Evolutionary conservation across 192 early-diverging fungal genomes (phyloP).

Genomic region (Phlyctochytrium arcticum): DNA sequence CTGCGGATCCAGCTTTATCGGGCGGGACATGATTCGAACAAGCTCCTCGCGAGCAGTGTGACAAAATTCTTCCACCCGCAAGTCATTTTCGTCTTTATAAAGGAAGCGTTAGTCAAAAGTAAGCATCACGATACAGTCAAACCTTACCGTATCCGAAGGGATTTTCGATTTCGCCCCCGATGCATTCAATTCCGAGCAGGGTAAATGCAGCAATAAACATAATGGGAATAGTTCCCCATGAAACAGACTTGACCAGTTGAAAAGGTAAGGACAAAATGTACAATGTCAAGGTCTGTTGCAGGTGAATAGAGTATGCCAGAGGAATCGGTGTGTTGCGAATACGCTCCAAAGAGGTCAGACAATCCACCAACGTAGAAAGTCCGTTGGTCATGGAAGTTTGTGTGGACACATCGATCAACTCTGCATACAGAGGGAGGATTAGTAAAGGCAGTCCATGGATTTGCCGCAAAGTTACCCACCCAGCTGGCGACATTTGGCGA

Average conservation of each 20-base stretch:
- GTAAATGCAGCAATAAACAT: slow-evolving; percentile 51
- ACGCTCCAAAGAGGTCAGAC: slow-evolving; percentile 66
- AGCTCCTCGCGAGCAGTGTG: slow-evolving; percentile 33
- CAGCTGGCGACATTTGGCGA: slow-evolving; percentile 12
- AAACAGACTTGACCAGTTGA: slow-evolving; percentile 56
- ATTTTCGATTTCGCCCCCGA: slow-evolving; percentile 90
- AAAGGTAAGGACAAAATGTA: slow-evolving; percentile 80
- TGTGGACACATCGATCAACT: slow-evolving; percentile 29
- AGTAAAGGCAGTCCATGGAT: not conserved
- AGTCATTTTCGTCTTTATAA: slow-evolving; percentile 65
- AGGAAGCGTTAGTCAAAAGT: not conserved
- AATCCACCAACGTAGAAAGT: slow-evolving; percentile 29
- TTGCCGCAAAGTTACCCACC: slow-evolving; percentile 2
- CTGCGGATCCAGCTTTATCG: slow-evolving; percentile 12
- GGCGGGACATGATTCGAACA: slow-evolving; percentile 17
- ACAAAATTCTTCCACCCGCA: slow-evolving; percentile 38
- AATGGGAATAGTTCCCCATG: slow-evolving; percentile 63
- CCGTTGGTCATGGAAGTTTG: slow-evolving; percentile 25
- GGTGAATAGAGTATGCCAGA: slow-evolving; percentile 80
- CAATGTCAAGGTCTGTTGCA: slow-evolving; percentile 74
- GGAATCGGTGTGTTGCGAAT: slow-evolving; percentile 85
- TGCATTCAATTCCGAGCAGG: slow-evolving; percentile 81
- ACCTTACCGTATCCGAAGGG: slow-evolving; percentile 52
- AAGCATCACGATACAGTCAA: not conserved
- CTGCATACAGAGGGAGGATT: not conserved